Evolutionary conservation across 1,284 basidiomycete species (phyloP), one percentile per base, ranked within the genome.

Genomic region (Tilletia caries): DNA sequence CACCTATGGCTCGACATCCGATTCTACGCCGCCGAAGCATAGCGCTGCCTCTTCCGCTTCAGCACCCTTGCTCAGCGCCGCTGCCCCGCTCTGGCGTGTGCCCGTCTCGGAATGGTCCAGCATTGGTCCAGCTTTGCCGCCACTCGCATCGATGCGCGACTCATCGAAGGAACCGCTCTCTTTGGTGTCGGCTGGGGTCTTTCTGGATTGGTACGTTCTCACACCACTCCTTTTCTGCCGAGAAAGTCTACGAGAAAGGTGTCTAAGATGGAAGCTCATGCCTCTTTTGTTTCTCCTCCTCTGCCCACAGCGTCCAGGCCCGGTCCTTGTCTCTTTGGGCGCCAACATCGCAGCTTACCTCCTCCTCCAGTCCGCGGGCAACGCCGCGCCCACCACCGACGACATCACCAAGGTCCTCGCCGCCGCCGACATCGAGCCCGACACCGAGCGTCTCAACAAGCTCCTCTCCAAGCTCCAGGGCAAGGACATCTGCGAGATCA

Each of bases 401-500:
- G 95, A 98, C 85, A 88, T 99, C 87, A 95, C 91, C 87, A 89
- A 89, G 80, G 89, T 98, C 82, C 90, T 99, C 78, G 86, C 85
- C 76, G 88, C 91, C 73, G 95, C 94, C 82, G 93, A 84, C 75
- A 90, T 97, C 82, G 93, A 96, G 85, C 88, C 90, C 68, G 95
- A 98, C 78, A 88, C 91, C 3, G 90, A 89, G 71, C 91, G 92
- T 79, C 88, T 98, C 81, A 85, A 88, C 74, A 92, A 89, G 85
- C 89, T 99, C 85, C 87, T 98, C 84, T 88, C 91, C 75, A 95
- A 98, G 88, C 90, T 99, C 76, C 85, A 90, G 79, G 95, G 91
- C 86, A 99, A 98, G 88, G 89, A 92, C 85, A 86, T 96, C 85
- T 89, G 91, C 86, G 85, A 92, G 89, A 86, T 99, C 87, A 98